phyloP scores from a whole-genome alignment of 1,284 basidiomycete species.

The Boletus albobrunnescens region DNA sequence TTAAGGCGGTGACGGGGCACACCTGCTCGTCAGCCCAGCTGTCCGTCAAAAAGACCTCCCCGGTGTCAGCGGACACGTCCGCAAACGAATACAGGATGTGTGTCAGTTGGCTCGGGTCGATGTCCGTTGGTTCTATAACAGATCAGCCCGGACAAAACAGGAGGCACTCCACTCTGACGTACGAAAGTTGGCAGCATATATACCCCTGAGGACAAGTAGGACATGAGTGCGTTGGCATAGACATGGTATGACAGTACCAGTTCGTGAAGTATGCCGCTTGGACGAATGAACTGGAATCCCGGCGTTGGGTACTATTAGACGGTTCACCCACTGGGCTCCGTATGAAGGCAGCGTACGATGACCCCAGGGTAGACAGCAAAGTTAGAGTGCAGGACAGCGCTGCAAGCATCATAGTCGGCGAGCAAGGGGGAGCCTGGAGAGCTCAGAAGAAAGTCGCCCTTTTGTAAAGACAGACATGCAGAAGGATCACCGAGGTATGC shows the following conservation, averaged over 20 bases:
- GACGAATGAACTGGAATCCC: constrained; percentile 48
- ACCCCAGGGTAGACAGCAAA: constrained; percentile 10
- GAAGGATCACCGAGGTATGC: constrained; percentile 7
- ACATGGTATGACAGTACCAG: constrained; percentile 38
- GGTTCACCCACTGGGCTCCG: constrained; percentile 1
- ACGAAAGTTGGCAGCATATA: constrained; percentile 81
- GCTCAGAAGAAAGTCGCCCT: constrained; percentile 5
- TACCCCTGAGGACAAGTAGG: constrained; percentile 50
- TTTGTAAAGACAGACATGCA: constrained; percentile 15
- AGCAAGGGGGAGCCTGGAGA: constrained; percentile 1
- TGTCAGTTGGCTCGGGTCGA: constrained; percentile 54
- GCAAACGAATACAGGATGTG: constrained; percentile 88
- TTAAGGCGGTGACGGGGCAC: constrained; percentile 10
- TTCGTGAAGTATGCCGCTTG: constrained; percentile 67
- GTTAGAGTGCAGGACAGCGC: constrained; percentile 6
- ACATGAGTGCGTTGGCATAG: background rate
- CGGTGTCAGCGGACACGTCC: constrained; percentile 67
- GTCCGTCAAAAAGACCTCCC: constrained; percentile 71
- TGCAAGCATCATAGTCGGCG: constrained; percentile 1
- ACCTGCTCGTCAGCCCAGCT: constrained; percentile 81
- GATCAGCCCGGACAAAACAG: constrained; percentile 3
- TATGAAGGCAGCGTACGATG: constrained; percentile 11
- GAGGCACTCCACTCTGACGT: constrained; percentile 20
- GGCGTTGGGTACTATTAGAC: constrained; percentile 38
- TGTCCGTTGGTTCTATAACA: constrained; percentile 54